Conservation (phyloP, 345 rosid genomes). For the Raphanus raphanistrum region DNA sequence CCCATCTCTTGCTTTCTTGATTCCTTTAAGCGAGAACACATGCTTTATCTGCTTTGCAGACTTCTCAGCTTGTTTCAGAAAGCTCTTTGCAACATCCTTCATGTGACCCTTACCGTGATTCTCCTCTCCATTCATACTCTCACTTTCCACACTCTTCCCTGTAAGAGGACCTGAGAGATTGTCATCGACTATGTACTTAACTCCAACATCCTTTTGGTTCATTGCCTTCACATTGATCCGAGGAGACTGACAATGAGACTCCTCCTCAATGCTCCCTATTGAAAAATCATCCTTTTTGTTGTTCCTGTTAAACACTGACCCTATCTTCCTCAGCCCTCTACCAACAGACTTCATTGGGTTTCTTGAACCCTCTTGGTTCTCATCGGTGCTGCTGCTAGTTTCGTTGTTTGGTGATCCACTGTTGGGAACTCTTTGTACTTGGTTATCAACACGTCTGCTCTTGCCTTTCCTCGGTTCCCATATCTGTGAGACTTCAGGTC, state of each 20-base stretch:
- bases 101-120: conserved; percentile 48
- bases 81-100: conserved; percentile 62
- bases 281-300: conserved; percentile 42
- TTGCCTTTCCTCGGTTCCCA: conserved; percentile 95
- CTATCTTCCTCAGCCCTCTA: conserved; percentile 53
- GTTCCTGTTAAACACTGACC: conserved; percentile 53
- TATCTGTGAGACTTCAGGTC: conserved; percentile 65
- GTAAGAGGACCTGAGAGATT: conserved; percentile 38
- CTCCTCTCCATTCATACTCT: conserved; percentile 39
- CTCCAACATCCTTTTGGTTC: conserved; percentile 47
- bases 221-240: conserved; percentile 57
- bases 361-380: conserved; percentile 48
- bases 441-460: conserved; percentile 51
- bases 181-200: conserved; percentile 56
- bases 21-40: conserved; percentile 66
- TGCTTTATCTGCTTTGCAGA: conserved; percentile 60
- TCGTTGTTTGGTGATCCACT: conserved; percentile 46
- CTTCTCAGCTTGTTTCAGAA: conserved; percentile 64
- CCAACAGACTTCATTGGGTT: conserved; percentile 38
- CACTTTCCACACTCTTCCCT: conserved; percentile 38
- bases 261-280: conserved; percentile 46
- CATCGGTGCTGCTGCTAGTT: conserved; percentile 48
- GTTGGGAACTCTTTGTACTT: conserved; percentile 40
- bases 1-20: conserved; percentile 38
- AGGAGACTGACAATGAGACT: conserved; percentile 49